Base-by-base conservation (phyloP, 2,329 filamentous ascomycete species). In the Cercospora brassicicola region DNA sequence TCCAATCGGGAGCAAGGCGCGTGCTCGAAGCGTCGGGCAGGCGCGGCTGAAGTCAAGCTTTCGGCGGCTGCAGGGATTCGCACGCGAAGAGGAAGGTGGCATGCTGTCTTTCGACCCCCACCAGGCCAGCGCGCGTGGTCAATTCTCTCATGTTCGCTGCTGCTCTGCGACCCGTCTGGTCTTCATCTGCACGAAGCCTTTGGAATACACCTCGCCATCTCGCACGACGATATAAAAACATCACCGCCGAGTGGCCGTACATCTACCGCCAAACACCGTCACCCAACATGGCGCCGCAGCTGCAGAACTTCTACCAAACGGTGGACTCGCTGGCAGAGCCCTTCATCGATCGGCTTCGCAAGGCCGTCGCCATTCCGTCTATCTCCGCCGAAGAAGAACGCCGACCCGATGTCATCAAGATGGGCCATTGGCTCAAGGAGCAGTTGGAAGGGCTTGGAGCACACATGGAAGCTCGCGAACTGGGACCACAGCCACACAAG, bases 331-430 rank as follows among this genome's bases (percentile, higher is more conserved):
- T 94, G 76, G 87, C 93, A 61, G 87, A 89, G 73, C 85, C 88
- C 78, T 97, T 97, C 83, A 96, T 97, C 81, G 91, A 96, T 76
- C 90, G 94, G 75, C 88, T 99, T 69, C 88, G 92, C 78, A 89
- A 94, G 81, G 95, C 95, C 64, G 95, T 99, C 68, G 94, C 94
- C 62, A 99, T 99, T 76, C 95, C 95, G 20, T 99, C 95, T 71
- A 87, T 99, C 79, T 98, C 94, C 36, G 92, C 94, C 59, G 94
- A 97, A 71, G 93, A 95, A 78, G 90, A 91, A 74, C 90, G 92
- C 77, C 90, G 95, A 68, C 90, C 90, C 65, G 94, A 99, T 86
- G 95, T 99, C 71, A 89, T 99, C 77, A 92, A 90, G 81, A 99
- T 99, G 95, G 95, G 92, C 75, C 86, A 97, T 76, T 99, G 90